Percentiles rank a stretch among this genome's conserved stretches.
phyloP scores from a whole-genome alignment of 73 alveolate genomes.

The Paramecium pentaurelia region DNA sequence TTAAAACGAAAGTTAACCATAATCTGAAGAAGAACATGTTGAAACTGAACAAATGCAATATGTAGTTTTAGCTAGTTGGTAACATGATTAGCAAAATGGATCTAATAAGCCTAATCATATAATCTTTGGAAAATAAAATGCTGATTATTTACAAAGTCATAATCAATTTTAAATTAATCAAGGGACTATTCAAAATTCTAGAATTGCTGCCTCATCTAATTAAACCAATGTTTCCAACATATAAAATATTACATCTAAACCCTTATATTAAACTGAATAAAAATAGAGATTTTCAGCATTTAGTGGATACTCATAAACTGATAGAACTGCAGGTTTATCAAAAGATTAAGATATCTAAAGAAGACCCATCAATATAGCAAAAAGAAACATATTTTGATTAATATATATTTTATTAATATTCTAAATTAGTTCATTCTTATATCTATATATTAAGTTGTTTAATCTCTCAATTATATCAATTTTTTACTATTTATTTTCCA shows the following conservation, averaged over 20 bases:
- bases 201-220: neutral
- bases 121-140: neutral
- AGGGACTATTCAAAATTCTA: neutral
- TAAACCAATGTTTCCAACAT: neutral
- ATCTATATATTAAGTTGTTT: no score
- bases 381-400: neutral
- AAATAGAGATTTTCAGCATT: neutral
- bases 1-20: neutral
- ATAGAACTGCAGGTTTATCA: neutral
- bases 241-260: neutral
- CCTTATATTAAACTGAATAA: neutral
- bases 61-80: neutral
- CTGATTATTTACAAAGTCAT: neutral
- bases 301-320: neutral
- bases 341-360: neutral
- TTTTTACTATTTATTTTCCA: no score
- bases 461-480: no score
- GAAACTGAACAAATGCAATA: slow-evolving; percentile 6
- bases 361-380: slow-evolving; percentile 5
- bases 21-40: neutral
- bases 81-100: neutral
- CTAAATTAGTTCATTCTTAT: neutral
- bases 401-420: neutral
- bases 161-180: neutral
- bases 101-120: neutral